These are phyloP conservation scores for Plasmopara viticola DNA, from an alignment of 352 stramenopile genomes.

Conservation along the genomic window DNA sequence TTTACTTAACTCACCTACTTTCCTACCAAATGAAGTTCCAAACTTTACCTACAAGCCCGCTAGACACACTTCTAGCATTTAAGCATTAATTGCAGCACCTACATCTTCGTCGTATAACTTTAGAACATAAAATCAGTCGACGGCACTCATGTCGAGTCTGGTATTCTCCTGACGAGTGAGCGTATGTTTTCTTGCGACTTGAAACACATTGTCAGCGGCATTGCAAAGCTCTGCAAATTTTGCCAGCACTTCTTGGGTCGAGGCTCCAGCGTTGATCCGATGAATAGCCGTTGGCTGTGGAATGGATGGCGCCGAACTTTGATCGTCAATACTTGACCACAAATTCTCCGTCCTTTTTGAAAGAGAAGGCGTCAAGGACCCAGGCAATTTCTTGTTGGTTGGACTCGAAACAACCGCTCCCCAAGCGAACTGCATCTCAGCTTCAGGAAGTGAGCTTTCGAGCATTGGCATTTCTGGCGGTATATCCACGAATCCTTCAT, in stretches of 20 bases:
- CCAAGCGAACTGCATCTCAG: conserved; percentile 31
- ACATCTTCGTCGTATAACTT: too few species aligned
- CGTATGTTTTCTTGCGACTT: conserved; percentile 24
- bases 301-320: conserved; percentile 16
- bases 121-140: conserved; percentile 17
- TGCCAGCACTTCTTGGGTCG: conserved; percentile 25
- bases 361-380: conserved; percentile 12
- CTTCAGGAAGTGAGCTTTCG: conserved; percentile 19
- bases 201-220: conserved; percentile 28
- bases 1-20: too few species aligned
- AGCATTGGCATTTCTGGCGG: conserved; percentile 10
- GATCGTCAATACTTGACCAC: conserved; percentile 11
- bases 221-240: conserved; percentile 32
- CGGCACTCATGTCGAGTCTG: conserved; percentile 27
- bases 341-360: conserved; percentile 11
- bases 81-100: too few species aligned
- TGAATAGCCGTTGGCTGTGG: conserved; percentile 16
- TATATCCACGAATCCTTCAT: conserved; percentile 14
- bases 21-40: too few species aligned
- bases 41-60: too few species aligned
- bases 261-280: conserved; percentile 24
- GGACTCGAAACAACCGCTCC: conserved; percentile 21
- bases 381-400: conserved; percentile 2
- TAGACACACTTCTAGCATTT: too few species aligned
- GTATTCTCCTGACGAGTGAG: conserved; percentile 8